Evolutionary conservation across 73 alveolate genomes (phyloP), one percentile per base, ranked within the genome.

Genomic region (Breviolum minutum): DNA sequence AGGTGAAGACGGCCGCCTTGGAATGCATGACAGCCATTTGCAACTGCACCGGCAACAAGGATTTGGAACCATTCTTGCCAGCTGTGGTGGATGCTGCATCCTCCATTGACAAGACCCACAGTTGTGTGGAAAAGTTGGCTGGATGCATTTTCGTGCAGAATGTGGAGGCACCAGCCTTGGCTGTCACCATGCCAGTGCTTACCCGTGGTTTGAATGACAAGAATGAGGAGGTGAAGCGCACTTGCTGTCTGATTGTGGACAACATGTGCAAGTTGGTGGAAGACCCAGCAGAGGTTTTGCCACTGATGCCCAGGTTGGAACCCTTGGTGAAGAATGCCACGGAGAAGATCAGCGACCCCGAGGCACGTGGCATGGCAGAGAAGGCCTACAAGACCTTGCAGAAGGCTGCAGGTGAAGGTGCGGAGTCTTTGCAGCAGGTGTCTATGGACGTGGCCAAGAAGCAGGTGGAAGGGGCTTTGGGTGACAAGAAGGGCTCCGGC

Each of bases 181-280:
- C 97, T 5, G 97, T 91, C 30, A 91, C 88, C 40, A 60, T 91
- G 89, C 97, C 97, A 30, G 97, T 91, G 97, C 85, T 91, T 40
- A 73, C 97, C 32, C 88, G 97, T 6, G 97, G 97, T 63, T 66
- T 91, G 80, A 91, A 91, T 63, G 97, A 91, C 80, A 91, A 91
- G 97, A 73, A 71, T 88, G 97, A 91, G 97, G 97, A 91, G 89
- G 97, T 91, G 97, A 91, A 91, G 80, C 87, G 97, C n/a, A 91
- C 97, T 32, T 91, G 97, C 97, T 91, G 97, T 66, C 98, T n/a
- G 98, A 91, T 91, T 63, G 97, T 91, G 80, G 97, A 91, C 97
- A 91, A 91, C 97, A 91, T 91, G 97, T 91, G 97, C 97, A 91
- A 91, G 97, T 68, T 91, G 74, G 97, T 91, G 79, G 97, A 91